A percentile compares a stretch with the other conserved stretches of the same genome.
These are phyloP conservation scores for Petrea volubilis DNA, from an alignment of 257 asterid species.

Conservation along the genomic window DNA sequence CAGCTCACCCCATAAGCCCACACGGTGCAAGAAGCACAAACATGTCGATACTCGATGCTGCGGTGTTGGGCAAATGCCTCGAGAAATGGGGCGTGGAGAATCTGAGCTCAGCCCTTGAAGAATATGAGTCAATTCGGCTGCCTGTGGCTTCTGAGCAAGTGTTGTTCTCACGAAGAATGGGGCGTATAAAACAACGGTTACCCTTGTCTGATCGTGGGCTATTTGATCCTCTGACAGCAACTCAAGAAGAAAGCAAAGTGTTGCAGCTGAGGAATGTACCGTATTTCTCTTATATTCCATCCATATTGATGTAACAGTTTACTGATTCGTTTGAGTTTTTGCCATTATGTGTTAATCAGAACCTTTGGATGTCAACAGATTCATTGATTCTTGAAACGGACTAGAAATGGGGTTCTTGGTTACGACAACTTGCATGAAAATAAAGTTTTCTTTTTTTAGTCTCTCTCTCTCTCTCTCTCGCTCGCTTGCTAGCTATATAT, in stretches of 20 bases:
- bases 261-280: slow-evolving; percentile 70
- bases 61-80: slow-evolving; percentile 69
- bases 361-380: neutral
- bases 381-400: too few species aligned
- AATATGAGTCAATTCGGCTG: slow-evolving; percentile 61
- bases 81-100: slow-evolving; percentile 53
- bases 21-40: slow-evolving; percentile 85
- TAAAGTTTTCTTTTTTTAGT: too few species aligned
- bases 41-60: slow-evolving; percentile 81
- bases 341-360: too few species aligned
- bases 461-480: too few species aligned
- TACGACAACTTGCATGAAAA: too few species aligned
- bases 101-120: slow-evolving; percentile 55
- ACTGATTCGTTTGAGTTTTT: too few species aligned
- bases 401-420: too few species aligned
- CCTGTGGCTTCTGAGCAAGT: slow-evolving; percentile 62
- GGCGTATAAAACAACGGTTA: slow-evolving; percentile 70
- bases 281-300: slow-evolving; percentile 49
- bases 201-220: slow-evolving; percentile 33
- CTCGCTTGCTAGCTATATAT: too few species aligned
- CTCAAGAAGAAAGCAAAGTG: slow-evolving; percentile 44
- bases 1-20: slow-evolving; percentile 86
- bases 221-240: slow-evolving; percentile 52
- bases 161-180: slow-evolving; percentile 61
- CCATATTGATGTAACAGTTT: slow-evolving; percentile 31